phyloP scores from a whole-genome alignment of 768 basidiomycete species.

The Boletellus emodensis region DNA sequence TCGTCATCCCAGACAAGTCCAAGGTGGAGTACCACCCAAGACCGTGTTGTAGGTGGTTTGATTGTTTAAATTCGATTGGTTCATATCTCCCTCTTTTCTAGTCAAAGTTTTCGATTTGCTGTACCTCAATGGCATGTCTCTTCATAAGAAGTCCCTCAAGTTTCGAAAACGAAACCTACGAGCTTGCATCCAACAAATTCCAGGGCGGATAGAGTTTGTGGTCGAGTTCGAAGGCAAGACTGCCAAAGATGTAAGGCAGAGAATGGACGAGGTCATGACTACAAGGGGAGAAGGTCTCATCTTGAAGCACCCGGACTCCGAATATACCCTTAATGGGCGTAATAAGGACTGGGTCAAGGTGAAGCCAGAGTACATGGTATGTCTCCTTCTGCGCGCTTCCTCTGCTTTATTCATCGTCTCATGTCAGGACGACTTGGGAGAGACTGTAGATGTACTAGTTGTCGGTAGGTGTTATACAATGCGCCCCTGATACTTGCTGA shows the following conservation, averaged over 20 bases:
- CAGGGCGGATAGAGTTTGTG: constrained; percentile 79
- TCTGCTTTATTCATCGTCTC: neutral
- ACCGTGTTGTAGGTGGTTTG: constrained; percentile 73
- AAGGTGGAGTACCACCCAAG: constrained; percentile 70
- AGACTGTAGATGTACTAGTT: constrained; percentile 89
- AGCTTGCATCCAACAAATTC: constrained; percentile 60
- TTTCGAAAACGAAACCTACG: constrained; percentile 79
- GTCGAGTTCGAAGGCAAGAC: constrained; percentile 70
- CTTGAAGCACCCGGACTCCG: constrained; percentile 77
- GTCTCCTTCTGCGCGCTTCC: constrained; percentile 2
- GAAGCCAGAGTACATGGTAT: constrained; percentile 84
- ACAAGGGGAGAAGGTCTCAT: constrained; percentile 89
- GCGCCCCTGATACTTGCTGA: neutral
- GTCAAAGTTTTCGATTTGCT: constrained; percentile 97
- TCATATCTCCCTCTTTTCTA: constrained; percentile 29
- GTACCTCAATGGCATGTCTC: constrained; percentile 78
- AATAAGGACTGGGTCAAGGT: constrained; percentile 95
- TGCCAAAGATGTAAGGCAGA: constrained; percentile 72
- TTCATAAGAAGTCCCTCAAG: constrained; percentile 65
- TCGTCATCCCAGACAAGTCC: constrained; percentile 51
- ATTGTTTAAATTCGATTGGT: neutral
- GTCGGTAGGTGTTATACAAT: constrained; percentile 52
- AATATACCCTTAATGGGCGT: constrained; percentile 83
- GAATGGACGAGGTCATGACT: constrained; percentile 82
- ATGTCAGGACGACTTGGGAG: constrained; percentile 80